Base-by-base conservation (phyloP, 108 stramenopile genomes). In the Conticribra guillardii region DNA sequence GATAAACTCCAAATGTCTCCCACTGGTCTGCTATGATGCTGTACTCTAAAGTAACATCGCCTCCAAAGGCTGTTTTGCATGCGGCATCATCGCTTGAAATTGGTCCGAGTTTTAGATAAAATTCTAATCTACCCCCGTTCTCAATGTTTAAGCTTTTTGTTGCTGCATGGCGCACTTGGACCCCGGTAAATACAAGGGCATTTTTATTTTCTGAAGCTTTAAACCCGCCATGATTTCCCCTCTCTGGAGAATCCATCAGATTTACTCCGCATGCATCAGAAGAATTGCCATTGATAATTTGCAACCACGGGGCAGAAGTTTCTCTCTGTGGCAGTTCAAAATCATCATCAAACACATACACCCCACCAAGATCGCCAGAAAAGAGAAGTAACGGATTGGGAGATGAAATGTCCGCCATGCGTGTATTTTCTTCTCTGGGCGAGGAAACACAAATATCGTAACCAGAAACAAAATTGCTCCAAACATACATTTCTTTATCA, bases 291-390 rank as follows among this genome's bases (percentile, higher is more conserved):
- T 76, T 71, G 16, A 70, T 60, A 33, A 70, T 75, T 56, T 81
- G 68, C 29, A 18, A 16, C 79, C 79, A 80, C 23, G 68, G 68
- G 23, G 76, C 75, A 45, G 75, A 76, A 14, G 54, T 41, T 41
- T 54, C 26, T 19, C 54, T 59, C 15, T 27, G n/a, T 16, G 75
- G 74, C 1, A 52, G 26, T 27, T 79, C 72, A 70, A 81, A 81
- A 17, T 74, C 73, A 54, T 81, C 80, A 52, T 81, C 73, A 56
- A 74, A 75, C 2, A 75, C 73, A 61, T 64, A 75, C 15, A 75
- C 61, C 19, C 80, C 74, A 67, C 51, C 34, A 44, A 41, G 45
- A 15, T 57, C 53, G 27, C 44, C 26, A 19, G 64, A 27, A 26
- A 66, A 49, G 0, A 67, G 65, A 14, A 73, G 58, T 11, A 78